Conservation (phyloP, 495 filamentous ascomycete species). For the Annulohypoxylon nitens region DNA sequence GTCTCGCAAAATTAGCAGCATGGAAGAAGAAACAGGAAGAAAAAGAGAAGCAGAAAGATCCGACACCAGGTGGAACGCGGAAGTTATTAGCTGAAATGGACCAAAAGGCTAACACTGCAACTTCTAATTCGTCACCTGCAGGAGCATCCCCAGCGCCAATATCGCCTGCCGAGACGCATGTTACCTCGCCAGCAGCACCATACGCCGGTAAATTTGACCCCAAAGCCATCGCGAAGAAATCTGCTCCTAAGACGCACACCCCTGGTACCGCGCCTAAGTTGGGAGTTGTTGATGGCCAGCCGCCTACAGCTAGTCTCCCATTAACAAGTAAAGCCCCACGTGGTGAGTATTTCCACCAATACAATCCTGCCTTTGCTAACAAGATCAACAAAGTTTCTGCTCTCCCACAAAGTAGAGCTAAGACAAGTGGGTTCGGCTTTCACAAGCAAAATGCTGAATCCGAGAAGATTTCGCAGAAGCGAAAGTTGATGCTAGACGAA, state of each 20-base stretch:
- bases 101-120: conserved; percentile 71
- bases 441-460: conserved; percentile 73
- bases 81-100: conserved; percentile 82
- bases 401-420: conserved; percentile 73
- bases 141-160: conserved; percentile 67
- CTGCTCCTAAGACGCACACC: conserved; percentile 68
- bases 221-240: conserved; percentile 84
- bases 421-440: conserved; percentile 87
- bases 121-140: conserved; percentile 67
- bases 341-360: conserved; percentile 41
- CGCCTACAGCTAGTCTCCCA: conserved; percentile 31
- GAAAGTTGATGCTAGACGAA: conserved; percentile 85
- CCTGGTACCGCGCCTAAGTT: conserved; percentile 56
- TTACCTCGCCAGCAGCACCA: conserved; percentile 62
- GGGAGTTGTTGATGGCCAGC: conserved; percentile 51
- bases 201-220: conserved; percentile 90
- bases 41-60: conserved; percentile 81
- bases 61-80: conserved; percentile 71
- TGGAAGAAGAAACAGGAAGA: conserved; percentile 93
- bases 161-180: conserved; percentile 53
- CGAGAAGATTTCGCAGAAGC: conserved; percentile 77
- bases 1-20: conserved; percentile 85
- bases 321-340: conserved; percentile 39
- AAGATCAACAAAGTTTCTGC: conserved; percentile 56
- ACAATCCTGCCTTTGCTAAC: conserved; percentile 21